Evolutionary conservation across 257 asterid species (phyloP).

Genomic region (Phtheirospermum japonicum): DNA sequence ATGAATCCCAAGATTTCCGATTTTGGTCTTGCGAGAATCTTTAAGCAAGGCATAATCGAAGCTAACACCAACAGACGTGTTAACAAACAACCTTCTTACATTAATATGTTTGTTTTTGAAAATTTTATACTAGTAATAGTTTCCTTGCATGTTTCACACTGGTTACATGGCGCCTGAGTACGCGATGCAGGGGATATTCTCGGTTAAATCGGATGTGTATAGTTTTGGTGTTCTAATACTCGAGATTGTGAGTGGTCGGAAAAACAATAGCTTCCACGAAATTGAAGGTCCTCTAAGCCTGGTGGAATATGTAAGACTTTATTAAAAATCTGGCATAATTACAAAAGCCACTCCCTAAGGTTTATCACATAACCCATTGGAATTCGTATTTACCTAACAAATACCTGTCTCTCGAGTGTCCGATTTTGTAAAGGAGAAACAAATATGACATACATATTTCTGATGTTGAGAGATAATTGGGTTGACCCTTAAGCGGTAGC

Average conservation of each 20-base stretch:
- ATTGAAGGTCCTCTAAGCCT: conserved; percentile 49
- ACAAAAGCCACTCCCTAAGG: no score
- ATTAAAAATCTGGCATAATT: not conserved
- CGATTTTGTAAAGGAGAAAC: no score
- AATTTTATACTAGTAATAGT: not conserved
- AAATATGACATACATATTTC: no score
- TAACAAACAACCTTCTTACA: not conserved
- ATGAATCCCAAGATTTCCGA: conserved; percentile 69
- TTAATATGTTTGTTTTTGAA: not conserved
- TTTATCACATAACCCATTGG: no score
- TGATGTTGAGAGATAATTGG: no score
- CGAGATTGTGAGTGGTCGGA: conserved; percentile 59
- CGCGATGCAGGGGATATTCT: conserved; percentile 64
- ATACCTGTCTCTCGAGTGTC: no score
- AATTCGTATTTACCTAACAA: no score
- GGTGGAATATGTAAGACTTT: conserved; percentile 50
- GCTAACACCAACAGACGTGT: conserved; percentile 52
- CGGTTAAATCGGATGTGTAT: conserved; percentile 57
- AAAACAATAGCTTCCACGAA: conserved; percentile 40
- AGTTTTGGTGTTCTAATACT: conserved; percentile 57
- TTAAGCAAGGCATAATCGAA: conserved; percentile 39
- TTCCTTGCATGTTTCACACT: conserved; percentile 21
- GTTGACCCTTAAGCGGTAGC: not conserved
- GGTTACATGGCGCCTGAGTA: conserved; percentile 80
- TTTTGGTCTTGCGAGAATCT: conserved; percentile 64